These are phyloP conservation scores for Coffea canephora DNA, from an alignment of 257 asterid genomes.

Conservation along the genomic window DNA sequence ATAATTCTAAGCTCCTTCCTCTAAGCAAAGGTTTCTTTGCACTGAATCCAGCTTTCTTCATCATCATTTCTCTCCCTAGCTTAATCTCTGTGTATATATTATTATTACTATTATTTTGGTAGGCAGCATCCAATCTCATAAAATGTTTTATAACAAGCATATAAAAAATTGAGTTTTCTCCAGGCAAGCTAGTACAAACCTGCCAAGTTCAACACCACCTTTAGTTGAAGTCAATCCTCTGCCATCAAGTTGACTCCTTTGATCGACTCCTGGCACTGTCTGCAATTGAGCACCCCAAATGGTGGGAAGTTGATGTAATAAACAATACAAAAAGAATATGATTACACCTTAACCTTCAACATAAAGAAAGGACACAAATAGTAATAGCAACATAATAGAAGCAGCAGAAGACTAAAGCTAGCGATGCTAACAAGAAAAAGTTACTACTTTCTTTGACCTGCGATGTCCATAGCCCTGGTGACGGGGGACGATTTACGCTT, in stretches of 20 bases:
- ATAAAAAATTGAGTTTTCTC: background rate
- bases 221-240: constrained; percentile 42
- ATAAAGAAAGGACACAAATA: background rate
- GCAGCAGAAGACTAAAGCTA: background rate
- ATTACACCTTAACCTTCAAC: background rate
- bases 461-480: constrained; percentile 35
- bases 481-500: constrained; percentile 28
- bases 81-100: background rate
- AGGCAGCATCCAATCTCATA: background rate
- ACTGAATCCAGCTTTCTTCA: background rate
- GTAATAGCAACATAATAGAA: background rate
- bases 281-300: constrained; percentile 29
- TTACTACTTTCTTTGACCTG: constrained; percentile 28
- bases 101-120: background rate
- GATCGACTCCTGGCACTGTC: constrained; percentile 35
- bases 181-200: constrained; percentile 37
- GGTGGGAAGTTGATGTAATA: constrained; percentile 3
- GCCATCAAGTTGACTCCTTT: constrained; percentile 31
- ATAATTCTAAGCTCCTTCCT: background rate
- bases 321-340: constrained; percentile 2
- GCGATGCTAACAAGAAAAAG: background rate
- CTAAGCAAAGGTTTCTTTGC: background rate
- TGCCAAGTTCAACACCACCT: constrained; percentile 50
- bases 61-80: background rate
- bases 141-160: background rate